Base-by-base conservation (phyloP, 805 yeast species). In the Cephaloascus albidus region DNA sequence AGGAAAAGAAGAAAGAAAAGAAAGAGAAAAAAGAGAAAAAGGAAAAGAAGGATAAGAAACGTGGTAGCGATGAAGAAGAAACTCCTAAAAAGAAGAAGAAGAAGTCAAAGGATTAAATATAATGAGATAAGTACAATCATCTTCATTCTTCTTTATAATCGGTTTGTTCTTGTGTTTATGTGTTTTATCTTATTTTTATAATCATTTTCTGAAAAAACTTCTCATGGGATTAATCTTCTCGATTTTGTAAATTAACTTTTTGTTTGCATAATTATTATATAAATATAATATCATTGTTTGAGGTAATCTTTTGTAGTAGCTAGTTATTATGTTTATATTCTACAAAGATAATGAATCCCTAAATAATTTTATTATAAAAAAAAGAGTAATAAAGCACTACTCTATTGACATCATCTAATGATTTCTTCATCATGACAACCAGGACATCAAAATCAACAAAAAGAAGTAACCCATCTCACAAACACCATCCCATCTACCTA, bases 1-100 rank as follows among this genome's bases (percentile, higher is more conserved):
- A 15, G 16, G 18, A 35, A 43, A 58, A 60, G 36, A 59, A 60
- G 50, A 57, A 58, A 42, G 62, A 63, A 3, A 62, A 68, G 55
- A 63, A 65, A 45, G 65, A 61, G 0, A 61, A 63, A 54, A 60
- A 59, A 43, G 63, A 61, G 2, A 54, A 62, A 49, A 57, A 54
- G 39, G 61, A 60, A 5, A 55, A 53, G 55, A 58, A 53, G 43
- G 63, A 56, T 26, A 53, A 58, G 43, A 57, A 52, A 16, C 17
- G 18, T 16, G 5, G 8, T 14, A 10, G 8, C 6, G 33, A 31
- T 10, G 18, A 31, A n/a, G 18, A 31, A 10, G 57, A 51, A 30
- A 32, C 35, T 37, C 27, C 23, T 26, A 33, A 39, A 1, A 41
- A 44, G 38, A 40, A 38, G 27, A 47, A 42, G 20, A 41, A 45